Evolutionary conservation across 139 green algal genomes (phyloP), one percentile per base, ranked within the genome.

Genomic region (Eudorina sp.): DNA sequence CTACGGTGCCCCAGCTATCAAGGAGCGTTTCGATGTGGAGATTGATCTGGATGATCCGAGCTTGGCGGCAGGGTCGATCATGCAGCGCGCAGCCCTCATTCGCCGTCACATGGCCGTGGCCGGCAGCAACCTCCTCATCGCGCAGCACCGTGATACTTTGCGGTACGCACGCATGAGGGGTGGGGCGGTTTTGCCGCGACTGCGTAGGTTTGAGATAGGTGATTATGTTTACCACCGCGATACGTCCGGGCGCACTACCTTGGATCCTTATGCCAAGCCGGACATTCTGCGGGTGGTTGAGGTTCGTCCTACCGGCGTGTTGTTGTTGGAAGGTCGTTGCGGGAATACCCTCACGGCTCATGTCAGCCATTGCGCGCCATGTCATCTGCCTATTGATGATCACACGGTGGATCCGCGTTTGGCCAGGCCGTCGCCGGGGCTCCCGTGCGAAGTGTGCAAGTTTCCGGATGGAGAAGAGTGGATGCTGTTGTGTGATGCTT

Each of bases 141-240:
- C 90, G 0, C 90, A 92, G 74, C 85, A 90, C 53, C 4, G 79
- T 0, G 90, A 92, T 72, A 76, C 29, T 1, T 48, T 83, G n/a
- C 58, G 84, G 0, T 92, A 92, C 38, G 53, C 69, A 6, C 9
- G 23, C 2, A 41, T 90, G 13, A 60, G 90, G 4, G 68, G 58
- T n/a, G 2, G 81, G 85, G 9, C 16, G 0, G 73, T 76, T 0
- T 3, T 25, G n/a, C 58, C 80, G 14, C 46, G 46, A 6, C 3
- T 69, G 2, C 40, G 72, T 21, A 34, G 36, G 4, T 87, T 91
- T 68, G 38, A 84, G 9, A 38, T 79, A 6, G 85, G 85, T 4
- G 73, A 90, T 11, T 88, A 85, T 41, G 90, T 92, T 23, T 92
- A 90, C 48, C 48, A 72, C 55, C 31, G 68, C 0, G 66, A 77